Conservation (phyloP, 106 monocot genomes). For the Xerophyta viscosa region DNA sequence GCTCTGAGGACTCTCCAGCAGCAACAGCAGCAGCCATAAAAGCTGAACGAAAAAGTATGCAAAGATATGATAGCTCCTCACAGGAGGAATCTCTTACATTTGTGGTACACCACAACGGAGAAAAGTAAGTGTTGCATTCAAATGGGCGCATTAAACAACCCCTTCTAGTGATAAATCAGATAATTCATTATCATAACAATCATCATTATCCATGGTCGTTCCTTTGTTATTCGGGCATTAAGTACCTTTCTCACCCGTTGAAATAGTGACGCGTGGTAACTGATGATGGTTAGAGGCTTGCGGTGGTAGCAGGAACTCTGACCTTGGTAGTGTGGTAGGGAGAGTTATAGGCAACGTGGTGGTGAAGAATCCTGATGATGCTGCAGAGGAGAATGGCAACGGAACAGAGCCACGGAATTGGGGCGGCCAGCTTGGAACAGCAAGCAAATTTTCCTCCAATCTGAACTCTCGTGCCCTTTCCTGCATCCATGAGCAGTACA, state of each 20-base stretch:
- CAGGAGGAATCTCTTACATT: too few relatives aligned
- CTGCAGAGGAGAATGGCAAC: slow-evolving; percentile 41
- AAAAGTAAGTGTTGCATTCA: too few relatives aligned
- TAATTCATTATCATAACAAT: too few relatives aligned
- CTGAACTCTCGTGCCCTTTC: slow-evolving; percentile 23
- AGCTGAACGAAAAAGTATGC: too few relatives aligned
- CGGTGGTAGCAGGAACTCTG: background rate
- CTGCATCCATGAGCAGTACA: slow-evolving; percentile 9
- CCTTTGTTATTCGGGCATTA: too few relatives aligned
- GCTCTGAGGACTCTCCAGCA: too few relatives aligned
- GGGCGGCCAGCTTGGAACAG: slow-evolving; percentile 29
- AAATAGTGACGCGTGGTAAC: slow-evolving; percentile 3
- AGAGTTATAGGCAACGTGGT: slow-evolving; percentile 5
- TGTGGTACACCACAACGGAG: too few relatives aligned
- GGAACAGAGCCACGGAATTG: slow-evolving; percentile 26
- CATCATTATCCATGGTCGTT: too few relatives aligned
- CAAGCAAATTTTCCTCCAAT: slow-evolving; percentile 7
- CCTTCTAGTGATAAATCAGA: too few relatives aligned
- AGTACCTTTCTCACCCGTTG: background rate
- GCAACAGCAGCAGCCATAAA: too few relatives aligned
- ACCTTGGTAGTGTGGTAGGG: slow-evolving; percentile 9
- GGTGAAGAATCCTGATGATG: slow-evolving; percentile 86
- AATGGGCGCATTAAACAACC: too few relatives aligned
- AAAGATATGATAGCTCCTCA: too few relatives aligned
- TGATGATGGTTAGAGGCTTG: background rate